Evolutionary conservation across 2,329 filamentous ascomycete genomes (phyloP).

Genomic region (Epichloe festucae): DNA sequence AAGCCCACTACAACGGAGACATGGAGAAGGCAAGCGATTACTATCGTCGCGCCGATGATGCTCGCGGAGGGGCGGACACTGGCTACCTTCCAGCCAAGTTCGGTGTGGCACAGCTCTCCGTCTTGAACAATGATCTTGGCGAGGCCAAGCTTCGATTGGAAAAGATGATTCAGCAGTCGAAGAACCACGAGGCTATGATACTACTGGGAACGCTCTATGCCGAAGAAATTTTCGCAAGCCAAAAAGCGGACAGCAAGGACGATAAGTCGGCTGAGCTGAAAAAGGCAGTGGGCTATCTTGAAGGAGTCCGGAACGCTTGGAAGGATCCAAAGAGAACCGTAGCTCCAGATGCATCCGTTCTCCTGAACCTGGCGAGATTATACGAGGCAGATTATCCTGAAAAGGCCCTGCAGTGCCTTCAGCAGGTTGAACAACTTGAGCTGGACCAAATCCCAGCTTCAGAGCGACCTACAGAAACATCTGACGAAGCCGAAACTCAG

Average conservation of each 20-base stretch:
- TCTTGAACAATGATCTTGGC: slow-evolving; percentile 70
- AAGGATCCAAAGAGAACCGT: slow-evolving; percentile 83
- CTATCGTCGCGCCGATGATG: slow-evolving; percentile 83
- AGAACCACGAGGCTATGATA: slow-evolving; percentile 78
- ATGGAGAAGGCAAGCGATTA: slow-evolving; percentile 65
- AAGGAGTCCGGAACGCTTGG: slow-evolving; percentile 77
- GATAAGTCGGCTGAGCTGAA: slow-evolving; percentile 77
- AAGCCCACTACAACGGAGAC: slow-evolving; percentile 75
- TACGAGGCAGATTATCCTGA: slow-evolving; percentile 81
- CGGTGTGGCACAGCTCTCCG: slow-evolving; percentile 78
- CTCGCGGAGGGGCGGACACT: slow-evolving; percentile 78
- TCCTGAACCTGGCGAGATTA: slow-evolving; percentile 81
- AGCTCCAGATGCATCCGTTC: slow-evolving; percentile 68
- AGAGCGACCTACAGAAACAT: slow-evolving; percentile 44
- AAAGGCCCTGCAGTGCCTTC: slow-evolving; percentile 80
- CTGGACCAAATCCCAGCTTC: slow-evolving; percentile 62
- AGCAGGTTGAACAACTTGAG: slow-evolving; percentile 85
- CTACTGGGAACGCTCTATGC: slow-evolving; percentile 84
- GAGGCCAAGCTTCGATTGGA: slow-evolving; percentile 89
- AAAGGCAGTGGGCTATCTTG: slow-evolving; percentile 75
- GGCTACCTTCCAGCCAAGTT: slow-evolving; percentile 93
- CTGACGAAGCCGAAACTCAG: slow-evolving; percentile 46
- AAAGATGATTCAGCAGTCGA: slow-evolving; percentile 81
- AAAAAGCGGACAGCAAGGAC: slow-evolving; percentile 60
- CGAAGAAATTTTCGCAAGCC: slow-evolving; percentile 79